Conservation (phyloP, 2,329 filamentous ascomycete species). For the Botrytis galanthina region DNA sequence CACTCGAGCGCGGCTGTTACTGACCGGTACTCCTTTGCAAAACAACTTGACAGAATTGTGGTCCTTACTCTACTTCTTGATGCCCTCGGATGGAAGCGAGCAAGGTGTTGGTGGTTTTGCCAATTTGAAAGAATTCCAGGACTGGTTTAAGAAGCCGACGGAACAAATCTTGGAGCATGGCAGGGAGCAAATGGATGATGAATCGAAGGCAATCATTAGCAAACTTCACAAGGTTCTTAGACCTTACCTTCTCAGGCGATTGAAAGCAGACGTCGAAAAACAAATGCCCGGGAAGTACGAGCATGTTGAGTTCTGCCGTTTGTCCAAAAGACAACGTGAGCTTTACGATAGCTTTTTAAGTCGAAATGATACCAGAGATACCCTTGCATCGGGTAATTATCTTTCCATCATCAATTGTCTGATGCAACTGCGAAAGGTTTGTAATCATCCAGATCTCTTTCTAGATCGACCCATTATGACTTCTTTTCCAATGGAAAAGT, state of each 20-base stretch:
- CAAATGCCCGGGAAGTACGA: slow-evolving; percentile 99
- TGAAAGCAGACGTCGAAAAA: slow-evolving; percentile 97
- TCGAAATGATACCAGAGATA: slow-evolving; percentile 82
- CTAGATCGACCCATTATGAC: slow-evolving; percentile 95
- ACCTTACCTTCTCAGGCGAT: slow-evolving; percentile 82
- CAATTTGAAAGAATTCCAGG: slow-evolving; percentile 91
- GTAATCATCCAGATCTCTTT: slow-evolving; percentile 96
- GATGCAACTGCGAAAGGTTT: slow-evolving; percentile 96
- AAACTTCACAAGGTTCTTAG: slow-evolving; percentile 93
- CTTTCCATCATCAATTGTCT: slow-evolving; percentile 97
- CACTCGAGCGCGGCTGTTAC: slow-evolving; percentile 78
- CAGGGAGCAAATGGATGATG: slow-evolving; percentile 88
- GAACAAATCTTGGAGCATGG: slow-evolving; percentile 96
- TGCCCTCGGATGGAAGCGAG: slow-evolving; percentile 74
- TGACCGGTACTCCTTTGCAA: slow-evolving; percentile 93
- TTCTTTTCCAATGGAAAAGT: slow-evolving; percentile 86
- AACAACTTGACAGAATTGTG: slow-evolving; percentile 96
- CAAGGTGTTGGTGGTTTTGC: slow-evolving; percentile 87
- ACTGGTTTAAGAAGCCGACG: slow-evolving; percentile 93
- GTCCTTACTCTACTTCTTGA: slow-evolving; percentile 94
- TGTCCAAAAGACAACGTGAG: slow-evolving; percentile 93
- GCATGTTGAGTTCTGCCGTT: slow-evolving; percentile 90
- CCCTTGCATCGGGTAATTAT: slow-evolving; percentile 88
- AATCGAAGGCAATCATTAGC: slow-evolving; percentile 85
- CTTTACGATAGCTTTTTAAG: slow-evolving; percentile 96